Percentiles rank a stretch among this genome's conserved stretches.
phyloP scores from a whole-genome alignment of 2,329 filamentous ascomycete genomes.

The Phialophora macrospora region DNA sequence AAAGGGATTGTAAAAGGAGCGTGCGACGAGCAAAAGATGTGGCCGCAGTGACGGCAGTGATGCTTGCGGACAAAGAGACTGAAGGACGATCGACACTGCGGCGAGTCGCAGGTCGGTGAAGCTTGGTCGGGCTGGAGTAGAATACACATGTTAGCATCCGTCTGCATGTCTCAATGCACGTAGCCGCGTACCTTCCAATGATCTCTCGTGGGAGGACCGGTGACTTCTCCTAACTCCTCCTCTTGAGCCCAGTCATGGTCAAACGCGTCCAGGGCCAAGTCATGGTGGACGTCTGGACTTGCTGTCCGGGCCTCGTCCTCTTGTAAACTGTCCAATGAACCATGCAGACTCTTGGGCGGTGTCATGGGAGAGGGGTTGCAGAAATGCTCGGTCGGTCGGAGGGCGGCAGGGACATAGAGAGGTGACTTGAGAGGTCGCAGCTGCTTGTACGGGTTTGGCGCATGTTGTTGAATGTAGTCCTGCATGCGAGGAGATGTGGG shows the following conservation, averaged over 20 bases:
- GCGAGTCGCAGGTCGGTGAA: slow-evolving; percentile 61
- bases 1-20: slow-evolving; percentile 62
- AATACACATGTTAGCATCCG: slow-evolving; percentile 27
- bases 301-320: slow-evolving; percentile 44
- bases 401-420: slow-evolving; percentile 66
- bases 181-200: slow-evolving; percentile 64
- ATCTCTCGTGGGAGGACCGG: slow-evolving; percentile 64
- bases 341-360: slow-evolving; percentile 60
- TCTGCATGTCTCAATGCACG: slow-evolving; percentile 20
- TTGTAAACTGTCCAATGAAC: slow-evolving; percentile 57
- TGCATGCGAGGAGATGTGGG: slow-evolving; percentile 57
- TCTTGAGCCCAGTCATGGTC: slow-evolving; percentile 36
- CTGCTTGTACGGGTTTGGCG: slow-evolving; percentile 56
- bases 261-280: slow-evolving; percentile 27
- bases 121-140: slow-evolving; percentile 60
- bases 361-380: slow-evolving; percentile 52
- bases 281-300: slow-evolving; percentile 24
- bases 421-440: slow-evolving; percentile 64
- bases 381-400: slow-evolving; percentile 64
- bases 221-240: slow-evolving; percentile 60
- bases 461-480: slow-evolving; percentile 42
- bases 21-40: slow-evolving; percentile 68
- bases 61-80: slow-evolving; percentile 67
- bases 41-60: slow-evolving; percentile 69
- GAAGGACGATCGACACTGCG: slow-evolving; percentile 63